phyloP scores from a whole-genome alignment of 805 yeast species.

The Candida takata region DNA sequence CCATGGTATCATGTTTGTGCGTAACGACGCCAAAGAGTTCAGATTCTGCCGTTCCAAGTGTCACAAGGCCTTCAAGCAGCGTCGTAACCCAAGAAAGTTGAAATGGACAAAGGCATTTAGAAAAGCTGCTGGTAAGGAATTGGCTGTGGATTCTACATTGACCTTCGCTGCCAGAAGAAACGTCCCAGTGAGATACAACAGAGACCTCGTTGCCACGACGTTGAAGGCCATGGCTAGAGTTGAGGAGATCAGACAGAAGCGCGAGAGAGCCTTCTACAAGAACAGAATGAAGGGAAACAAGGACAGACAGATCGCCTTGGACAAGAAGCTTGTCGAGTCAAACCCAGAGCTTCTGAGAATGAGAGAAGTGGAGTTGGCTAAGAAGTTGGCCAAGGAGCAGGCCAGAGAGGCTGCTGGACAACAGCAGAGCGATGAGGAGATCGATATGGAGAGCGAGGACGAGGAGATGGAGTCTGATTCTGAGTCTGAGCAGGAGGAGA shows the following conservation, averaged over 20 bases:
- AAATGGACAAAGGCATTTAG: slow-evolving; percentile 99
- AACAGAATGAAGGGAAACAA: slow-evolving; percentile 98
- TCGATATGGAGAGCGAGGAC: slow-evolving; percentile 57
- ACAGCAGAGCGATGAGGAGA: slow-evolving; percentile 42
- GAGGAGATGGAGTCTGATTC: slow-evolving; percentile 23
- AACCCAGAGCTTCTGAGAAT: slow-evolving; percentile 85
- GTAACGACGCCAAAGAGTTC: slow-evolving; percentile 97
- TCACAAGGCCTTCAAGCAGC: slow-evolving; percentile 94
- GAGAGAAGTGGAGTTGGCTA: slow-evolving; percentile 88
- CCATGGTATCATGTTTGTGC: slow-evolving; percentile 95
- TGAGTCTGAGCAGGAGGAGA: slow-evolving; percentile 46
- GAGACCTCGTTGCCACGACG: slow-evolving; percentile 92
- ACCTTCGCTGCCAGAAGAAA: slow-evolving; percentile 97
- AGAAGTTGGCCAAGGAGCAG: slow-evolving; percentile 64
- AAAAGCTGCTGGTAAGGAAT: slow-evolving; percentile 97
- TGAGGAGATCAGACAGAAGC: slow-evolving; percentile 90
- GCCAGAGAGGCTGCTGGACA: slow-evolving; percentile 44
- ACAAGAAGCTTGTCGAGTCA: slow-evolving; percentile 79
- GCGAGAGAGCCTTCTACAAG: slow-evolving; percentile 98
- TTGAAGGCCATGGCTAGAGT: slow-evolving; percentile 92
- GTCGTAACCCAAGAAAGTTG: slow-evolving; percentile 96
- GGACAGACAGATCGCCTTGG: slow-evolving; percentile 77
- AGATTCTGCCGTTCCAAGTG: slow-evolving; percentile 97
- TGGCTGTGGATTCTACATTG: slow-evolving; percentile 94
- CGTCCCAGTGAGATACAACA: slow-evolving; percentile 94